Percentiles rank a stretch among this genome's conserved stretches.
These are phyloP conservation scores for Epichloe sylvatica DNA, from an alignment of 2,329 filamentous ascomycete genomes.

Conservation along the genomic window DNA sequence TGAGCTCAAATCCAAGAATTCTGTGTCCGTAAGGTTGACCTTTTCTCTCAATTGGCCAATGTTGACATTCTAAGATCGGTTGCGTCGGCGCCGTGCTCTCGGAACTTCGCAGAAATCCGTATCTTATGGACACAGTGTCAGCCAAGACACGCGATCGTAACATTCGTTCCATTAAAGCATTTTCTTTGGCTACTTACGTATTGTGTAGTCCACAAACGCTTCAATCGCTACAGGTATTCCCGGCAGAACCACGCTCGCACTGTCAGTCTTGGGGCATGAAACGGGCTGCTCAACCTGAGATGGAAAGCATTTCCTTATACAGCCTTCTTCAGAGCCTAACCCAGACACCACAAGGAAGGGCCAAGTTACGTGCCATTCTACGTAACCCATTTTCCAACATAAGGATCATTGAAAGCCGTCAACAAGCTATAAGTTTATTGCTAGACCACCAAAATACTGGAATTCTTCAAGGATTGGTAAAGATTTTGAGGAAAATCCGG, in stretches of 20 bases:
- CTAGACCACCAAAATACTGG: slow-evolving; percentile 52
- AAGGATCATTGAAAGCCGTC: slow-evolving; percentile 53
- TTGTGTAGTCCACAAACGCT: slow-evolving; percentile 73
- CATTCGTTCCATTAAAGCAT: slow-evolving; percentile 36
- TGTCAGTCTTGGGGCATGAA: slow-evolving; percentile 53
- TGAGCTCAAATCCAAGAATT: slow-evolving; percentile 57
- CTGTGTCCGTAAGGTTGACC: slow-evolving; percentile 40
- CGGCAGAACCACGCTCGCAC: slow-evolving; percentile 70
- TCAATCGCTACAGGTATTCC: slow-evolving; percentile 69
- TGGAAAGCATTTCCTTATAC: slow-evolving; percentile 73
- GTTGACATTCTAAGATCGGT: slow-evolving; percentile 41
- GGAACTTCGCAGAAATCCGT: slow-evolving; percentile 53
- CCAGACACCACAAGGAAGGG: slow-evolving; percentile 65
- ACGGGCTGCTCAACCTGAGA: slow-evolving; percentile 40
- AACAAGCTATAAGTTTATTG: slow-evolving; percentile 54
- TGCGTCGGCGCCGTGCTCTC: slow-evolving; percentile 80
- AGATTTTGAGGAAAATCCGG: slow-evolving; percentile 54
- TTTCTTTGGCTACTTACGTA: slow-evolving; percentile 52
- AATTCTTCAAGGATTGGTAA: slow-evolving; percentile 39
- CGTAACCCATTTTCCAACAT: slow-evolving; percentile 62
- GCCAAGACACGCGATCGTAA: not conserved
- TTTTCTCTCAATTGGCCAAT: not conserved
- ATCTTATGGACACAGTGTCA: slow-evolving; percentile 20
- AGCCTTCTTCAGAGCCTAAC: slow-evolving; percentile 66
- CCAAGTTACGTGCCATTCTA: slow-evolving; percentile 63